Conservation (phyloP, 176 grass and related monocot species). For the Chloris gayana region DNA sequence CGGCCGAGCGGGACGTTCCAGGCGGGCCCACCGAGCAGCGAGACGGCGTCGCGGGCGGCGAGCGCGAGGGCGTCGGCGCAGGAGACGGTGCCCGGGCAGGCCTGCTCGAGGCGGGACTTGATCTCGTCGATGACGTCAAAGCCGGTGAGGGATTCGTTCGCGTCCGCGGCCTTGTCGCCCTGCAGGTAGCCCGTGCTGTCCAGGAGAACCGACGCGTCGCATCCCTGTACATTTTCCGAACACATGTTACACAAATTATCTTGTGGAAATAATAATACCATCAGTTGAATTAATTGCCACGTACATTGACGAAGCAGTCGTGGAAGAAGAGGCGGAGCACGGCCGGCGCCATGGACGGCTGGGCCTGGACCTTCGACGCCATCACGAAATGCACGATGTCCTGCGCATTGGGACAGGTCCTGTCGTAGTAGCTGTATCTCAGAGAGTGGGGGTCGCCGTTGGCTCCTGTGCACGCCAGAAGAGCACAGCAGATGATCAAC, state of each 20-base stretch:
- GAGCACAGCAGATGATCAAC: background rate
- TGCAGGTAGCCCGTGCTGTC: constrained; percentile 36
- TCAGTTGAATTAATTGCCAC: background rate
- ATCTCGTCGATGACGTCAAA: constrained; percentile 64
- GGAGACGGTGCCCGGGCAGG: constrained; percentile 57
- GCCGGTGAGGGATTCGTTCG: constrained; percentile 44
- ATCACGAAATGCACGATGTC: constrained; percentile 41
- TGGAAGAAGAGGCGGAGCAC: constrained; percentile 83
- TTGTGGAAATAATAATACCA: background rate
- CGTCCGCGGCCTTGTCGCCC: constrained; percentile 51
- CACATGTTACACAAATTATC: too few relatives aligned
- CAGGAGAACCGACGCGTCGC: constrained; percentile 61
- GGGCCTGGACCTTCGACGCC: constrained; percentile 29
- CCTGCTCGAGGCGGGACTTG: constrained; percentile 51
- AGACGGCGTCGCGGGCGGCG: constrained; percentile 62
- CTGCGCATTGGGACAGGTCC: constrained; percentile 51
- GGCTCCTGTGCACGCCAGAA: background rate
- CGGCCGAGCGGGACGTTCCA: constrained; percentile 74
- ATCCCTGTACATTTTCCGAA: constrained; percentile 40
- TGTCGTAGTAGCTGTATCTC: constrained; percentile 55
- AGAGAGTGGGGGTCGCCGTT: constrained; percentile 22
- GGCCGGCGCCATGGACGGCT: constrained; percentile 57
- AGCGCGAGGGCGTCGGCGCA: constrained; percentile 61
- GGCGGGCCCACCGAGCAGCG: constrained; percentile 49
- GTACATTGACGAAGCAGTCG: constrained; percentile 69